Evolutionary conservation across 495 filamentous ascomycete genomes (phyloP).

Genomic region (Aspergillus cavernicola): DNA sequence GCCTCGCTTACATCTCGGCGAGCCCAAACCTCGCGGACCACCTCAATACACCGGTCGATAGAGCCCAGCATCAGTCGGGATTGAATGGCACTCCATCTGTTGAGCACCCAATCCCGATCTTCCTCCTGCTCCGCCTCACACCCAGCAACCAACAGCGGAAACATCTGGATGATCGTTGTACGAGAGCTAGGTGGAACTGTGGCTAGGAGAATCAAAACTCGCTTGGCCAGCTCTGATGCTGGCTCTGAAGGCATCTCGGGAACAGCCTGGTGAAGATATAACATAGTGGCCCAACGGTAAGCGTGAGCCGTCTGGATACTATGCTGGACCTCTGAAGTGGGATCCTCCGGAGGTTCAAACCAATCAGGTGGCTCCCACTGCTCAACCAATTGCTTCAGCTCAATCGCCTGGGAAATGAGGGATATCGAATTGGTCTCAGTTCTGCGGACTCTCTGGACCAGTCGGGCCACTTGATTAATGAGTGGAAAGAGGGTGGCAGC

Average conservation of each 20-base stretch:
- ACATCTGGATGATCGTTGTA: constrained; percentile 72
- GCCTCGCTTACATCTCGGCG: constrained; percentile 47
- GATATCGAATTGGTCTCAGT: constrained; percentile 54
- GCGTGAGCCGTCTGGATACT: constrained; percentile 70
- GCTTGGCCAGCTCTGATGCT: constrained; percentile 57
- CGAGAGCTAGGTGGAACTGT: constrained; percentile 61
- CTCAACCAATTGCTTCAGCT: constrained; percentile 60
- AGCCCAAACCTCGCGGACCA: constrained; percentile 70
- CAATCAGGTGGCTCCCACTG: constrained; percentile 57
- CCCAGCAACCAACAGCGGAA: constrained; percentile 68
- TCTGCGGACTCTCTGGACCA: constrained; percentile 62
- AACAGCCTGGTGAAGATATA: constrained; percentile 75
- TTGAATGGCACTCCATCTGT: constrained; percentile 62
- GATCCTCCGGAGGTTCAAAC: constrained; percentile 65
- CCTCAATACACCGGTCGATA: constrained; percentile 70
- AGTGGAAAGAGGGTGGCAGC: constrained; percentile 70
- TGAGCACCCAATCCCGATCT: constrained; percentile 65
- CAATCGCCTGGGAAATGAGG: constrained; percentile 62
- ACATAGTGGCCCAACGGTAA: constrained; percentile 70
- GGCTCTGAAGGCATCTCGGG: constrained; percentile 65
- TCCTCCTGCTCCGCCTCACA: constrained; percentile 61
- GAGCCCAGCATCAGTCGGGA: constrained; percentile 67
- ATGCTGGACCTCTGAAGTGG: constrained; percentile 60
- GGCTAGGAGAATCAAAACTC: constrained; percentile 57
- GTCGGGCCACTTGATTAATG: constrained; percentile 64